Conservation (phyloP, 805 yeast genomes). For the Wickerhamiella brachini region DNA sequence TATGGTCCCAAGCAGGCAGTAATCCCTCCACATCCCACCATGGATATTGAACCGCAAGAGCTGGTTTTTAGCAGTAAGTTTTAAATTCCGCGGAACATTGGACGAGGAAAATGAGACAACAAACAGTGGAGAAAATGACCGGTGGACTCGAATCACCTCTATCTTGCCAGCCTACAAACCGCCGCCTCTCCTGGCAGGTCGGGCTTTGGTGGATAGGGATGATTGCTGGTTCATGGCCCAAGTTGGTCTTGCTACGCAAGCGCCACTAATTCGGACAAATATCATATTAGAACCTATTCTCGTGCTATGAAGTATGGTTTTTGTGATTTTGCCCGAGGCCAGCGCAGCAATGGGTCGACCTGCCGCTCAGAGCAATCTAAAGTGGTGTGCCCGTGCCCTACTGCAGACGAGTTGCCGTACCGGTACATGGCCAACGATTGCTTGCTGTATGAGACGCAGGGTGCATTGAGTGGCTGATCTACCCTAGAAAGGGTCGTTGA, state of each 20-base stretch:
- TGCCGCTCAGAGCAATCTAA: background rate
- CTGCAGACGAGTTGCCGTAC: background rate
- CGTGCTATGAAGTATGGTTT: background rate
- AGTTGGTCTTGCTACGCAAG: too few relatives aligned
- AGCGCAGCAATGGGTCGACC: background rate
- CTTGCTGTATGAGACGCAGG: background rate
- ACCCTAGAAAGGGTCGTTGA: too few relatives aligned
- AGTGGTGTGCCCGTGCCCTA: background rate
- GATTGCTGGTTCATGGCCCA: background rate
- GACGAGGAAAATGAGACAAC: background rate
- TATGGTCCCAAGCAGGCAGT: background rate
- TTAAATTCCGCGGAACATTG: background rate
- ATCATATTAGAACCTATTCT: background rate
- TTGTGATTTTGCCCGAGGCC: background rate
- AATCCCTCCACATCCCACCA: conserved; percentile 19
- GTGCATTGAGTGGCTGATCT: background rate
- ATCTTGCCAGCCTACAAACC: background rate
- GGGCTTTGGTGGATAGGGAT: background rate
- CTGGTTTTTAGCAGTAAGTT: conserved; percentile 67
- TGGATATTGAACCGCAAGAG: conserved; percentile 60
- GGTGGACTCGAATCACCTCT: too few relatives aligned
- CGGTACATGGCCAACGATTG: background rate
- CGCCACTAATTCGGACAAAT: too few relatives aligned
- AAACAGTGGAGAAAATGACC: background rate
- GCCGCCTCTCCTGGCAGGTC: background rate